These are phyloP conservation scores for Penicillium sp. DNA, from an alignment of 2,329 filamentous ascomycete species.

Conservation along the genomic window DNA sequence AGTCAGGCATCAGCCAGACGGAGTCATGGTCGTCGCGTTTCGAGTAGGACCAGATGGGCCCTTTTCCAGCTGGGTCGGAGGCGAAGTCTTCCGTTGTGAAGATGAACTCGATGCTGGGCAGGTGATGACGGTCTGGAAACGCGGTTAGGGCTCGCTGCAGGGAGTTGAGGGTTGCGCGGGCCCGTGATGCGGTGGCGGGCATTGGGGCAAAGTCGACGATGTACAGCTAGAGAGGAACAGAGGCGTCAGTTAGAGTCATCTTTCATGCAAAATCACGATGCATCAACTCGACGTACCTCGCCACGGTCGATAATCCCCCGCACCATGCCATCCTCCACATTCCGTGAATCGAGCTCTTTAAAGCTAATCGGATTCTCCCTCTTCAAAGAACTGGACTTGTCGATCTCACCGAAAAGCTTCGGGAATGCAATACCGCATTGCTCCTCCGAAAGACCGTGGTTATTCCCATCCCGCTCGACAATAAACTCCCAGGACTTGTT, in stretches of 20 bases:
- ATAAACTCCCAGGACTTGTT: conserved; percentile 34
- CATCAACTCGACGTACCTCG: conserved; percentile 38
- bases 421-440: conserved; percentile 44
- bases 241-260: not conserved
- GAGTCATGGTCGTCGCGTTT: conserved; percentile 38
- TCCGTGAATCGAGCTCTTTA: conserved; percentile 35
- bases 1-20: conserved; percentile 54
- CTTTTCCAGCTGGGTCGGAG: conserved; percentile 22
- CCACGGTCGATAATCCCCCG: conserved; percentile 37
- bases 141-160: conserved; percentile 49
- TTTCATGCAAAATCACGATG: not conserved
- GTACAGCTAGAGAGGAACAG: conserved; percentile 30
- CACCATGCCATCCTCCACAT: conserved; percentile 37
- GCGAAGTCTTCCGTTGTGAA: conserved; percentile 49
- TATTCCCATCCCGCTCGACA: conserved; percentile 33
- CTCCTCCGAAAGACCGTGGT: conserved; percentile 36
- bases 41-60: conserved; percentile 47
- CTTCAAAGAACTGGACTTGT: conserved; percentile 30
- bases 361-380: conserved; percentile 28
- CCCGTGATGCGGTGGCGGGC: conserved; percentile 37
- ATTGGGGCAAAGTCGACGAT: conserved; percentile 36
- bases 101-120: conserved; percentile 52
- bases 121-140: conserved; percentile 35
- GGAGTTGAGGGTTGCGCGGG: conserved; percentile 46
- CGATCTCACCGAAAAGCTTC: conserved; percentile 39